Base-by-base conservation (phyloP, 257 asterid species). In the Buddleja alternifolia region DNA sequence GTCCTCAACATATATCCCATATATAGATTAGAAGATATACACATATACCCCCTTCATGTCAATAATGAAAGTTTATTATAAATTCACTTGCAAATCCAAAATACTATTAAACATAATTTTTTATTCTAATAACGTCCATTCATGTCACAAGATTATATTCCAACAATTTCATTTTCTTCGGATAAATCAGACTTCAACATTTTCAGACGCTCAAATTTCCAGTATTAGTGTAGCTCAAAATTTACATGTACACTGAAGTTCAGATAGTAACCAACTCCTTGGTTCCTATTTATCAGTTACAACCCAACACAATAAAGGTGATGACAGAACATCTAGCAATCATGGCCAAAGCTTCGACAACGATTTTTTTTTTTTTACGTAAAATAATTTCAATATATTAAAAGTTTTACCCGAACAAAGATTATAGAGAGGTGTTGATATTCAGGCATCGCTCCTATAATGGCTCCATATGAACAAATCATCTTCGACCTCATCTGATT, bases 381-480 rank as follows among this genome's bases (percentile, higher is more conserved):
- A 7, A 46, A 48, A 34, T 29, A 20, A 60, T 20, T 60, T 70
- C 42, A 36, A 10, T 23, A 66, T 4, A 45, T 45, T 4, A 54
- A n/a, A 55, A n/a, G 5, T 15, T 8, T 23, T 24, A 25, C 36
- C 25, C n/a, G 58, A 45, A 15, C 23, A 34, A 19, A 53, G 32
- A 54, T 40, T 70, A n/a, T n/a, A n/a, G n/a, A 29, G 51, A 40
- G 48, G 6, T 24, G 54, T 21, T 12, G 41, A 21, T 41, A 40
- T 12, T 76, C 57, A 77, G 52, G 46, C 11, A n/a, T 75, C 88
- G 64, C 90, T 81, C 81, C 69, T 76, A 58, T 84, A 87, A 50
- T 85, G 77, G 78, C 74, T 74, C 83, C 83, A 87, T 25, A n/a
- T 9, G 16, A 72, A 69, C 34, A 70, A 42, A 71, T 81, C 96